Base-by-base conservation (phyloP, 176 grass and related monocot genomes). In the Oryza nivara region DNA sequence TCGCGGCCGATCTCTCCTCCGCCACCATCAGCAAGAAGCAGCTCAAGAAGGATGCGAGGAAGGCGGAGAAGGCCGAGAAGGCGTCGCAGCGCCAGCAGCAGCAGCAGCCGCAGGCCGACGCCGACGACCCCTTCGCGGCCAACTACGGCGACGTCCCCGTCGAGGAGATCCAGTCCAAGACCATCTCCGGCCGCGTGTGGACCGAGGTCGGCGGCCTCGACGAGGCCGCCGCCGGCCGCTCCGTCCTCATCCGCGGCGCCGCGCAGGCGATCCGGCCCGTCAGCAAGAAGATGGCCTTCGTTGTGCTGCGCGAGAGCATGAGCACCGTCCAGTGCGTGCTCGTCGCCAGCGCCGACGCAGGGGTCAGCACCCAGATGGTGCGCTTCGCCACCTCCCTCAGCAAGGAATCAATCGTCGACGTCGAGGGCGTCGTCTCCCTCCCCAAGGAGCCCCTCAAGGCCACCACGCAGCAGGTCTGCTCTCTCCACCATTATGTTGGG, bases 261-360 rank as follows among this genome's bases (percentile, higher is more conserved):
- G 88, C 89, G 63, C 93, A 95, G 44, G 75, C 74, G 0, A 87
- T 95, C 75, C 85, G 93, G 23, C 93, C 91, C 0, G 92, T 95
- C 36, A 89, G 93, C 88, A 98, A 93, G 91, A 98, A 98, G 87
- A 98, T 95, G 96, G 96, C 91, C 3, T 98, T 98, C 85, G 46
- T 95, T 7, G 96, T 98, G 32, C 52, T 98, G 32, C 87, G 96
- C 58, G 85, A 93, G 66, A 72, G 71, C 83, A 92, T 90, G 91
- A 92, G 85, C 91, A 98, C 93, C 1, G 89, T 98, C 7, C 96
- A 95, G 88, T 95, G 96, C 77, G 89, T 98, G 23, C 89, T 98
- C 20, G 87, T 91, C 9, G 91, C 91, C 72, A 86, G 75, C 68
- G 81, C 77, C n/a, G 89, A 93, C 48, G 61, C 60, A 0, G 87